phyloP scores from a whole-genome alignment of 768 basidiomycete species.

The Trametes villosa region DNA sequence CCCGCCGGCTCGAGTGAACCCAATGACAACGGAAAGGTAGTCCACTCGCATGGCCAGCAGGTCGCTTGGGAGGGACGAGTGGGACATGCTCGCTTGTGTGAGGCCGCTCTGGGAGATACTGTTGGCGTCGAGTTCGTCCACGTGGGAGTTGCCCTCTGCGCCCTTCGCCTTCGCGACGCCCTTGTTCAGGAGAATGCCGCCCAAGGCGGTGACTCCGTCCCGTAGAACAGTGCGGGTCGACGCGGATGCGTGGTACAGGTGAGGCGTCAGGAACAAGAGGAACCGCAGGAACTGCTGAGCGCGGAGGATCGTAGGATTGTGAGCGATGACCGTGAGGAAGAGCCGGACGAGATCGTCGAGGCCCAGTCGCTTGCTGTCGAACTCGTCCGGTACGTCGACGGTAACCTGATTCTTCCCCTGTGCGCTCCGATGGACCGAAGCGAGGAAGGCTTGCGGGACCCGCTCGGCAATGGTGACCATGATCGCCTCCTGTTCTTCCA shows the following conservation, averaged over 20 bases:
- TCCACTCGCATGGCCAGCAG: constrained; percentile 63
- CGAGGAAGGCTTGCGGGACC: constrained; percentile 70
- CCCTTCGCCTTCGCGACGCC: constrained; percentile 48
- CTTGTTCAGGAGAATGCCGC: constrained; percentile 54
- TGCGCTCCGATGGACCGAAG: constrained; percentile 48
- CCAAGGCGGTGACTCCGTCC: constrained; percentile 73
- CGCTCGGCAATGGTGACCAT: constrained; percentile 73
- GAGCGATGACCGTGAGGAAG: constrained; percentile 79
- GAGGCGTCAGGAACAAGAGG: constrained; percentile 58
- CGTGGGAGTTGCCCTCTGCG: constrained; percentile 15
- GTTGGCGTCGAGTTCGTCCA: constrained; percentile 18
- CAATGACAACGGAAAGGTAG: constrained; percentile 58
- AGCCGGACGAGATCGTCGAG: constrained; percentile 72
- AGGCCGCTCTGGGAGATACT: constrained; percentile 31
- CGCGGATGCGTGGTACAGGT: constrained; percentile 59
- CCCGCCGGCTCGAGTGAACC: constrained; percentile 57
- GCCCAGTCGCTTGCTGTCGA: constrained; percentile 57
- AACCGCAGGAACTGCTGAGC: constrained; percentile 72
- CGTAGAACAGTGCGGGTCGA: constrained; percentile 58
- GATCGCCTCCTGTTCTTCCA: constrained; percentile 72
- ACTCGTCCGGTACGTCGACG: constrained; percentile 52
- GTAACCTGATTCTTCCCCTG: constrained; percentile 44
- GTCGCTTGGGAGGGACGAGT: constrained; percentile 57
- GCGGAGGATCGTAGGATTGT: constrained; percentile 66
- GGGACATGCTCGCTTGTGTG: constrained; percentile 39